These are phyloP conservation scores for Cryptosporidium tyzzeri DNA, from an alignment of 169 alveolate species.

Conservation along the genomic window DNA sequence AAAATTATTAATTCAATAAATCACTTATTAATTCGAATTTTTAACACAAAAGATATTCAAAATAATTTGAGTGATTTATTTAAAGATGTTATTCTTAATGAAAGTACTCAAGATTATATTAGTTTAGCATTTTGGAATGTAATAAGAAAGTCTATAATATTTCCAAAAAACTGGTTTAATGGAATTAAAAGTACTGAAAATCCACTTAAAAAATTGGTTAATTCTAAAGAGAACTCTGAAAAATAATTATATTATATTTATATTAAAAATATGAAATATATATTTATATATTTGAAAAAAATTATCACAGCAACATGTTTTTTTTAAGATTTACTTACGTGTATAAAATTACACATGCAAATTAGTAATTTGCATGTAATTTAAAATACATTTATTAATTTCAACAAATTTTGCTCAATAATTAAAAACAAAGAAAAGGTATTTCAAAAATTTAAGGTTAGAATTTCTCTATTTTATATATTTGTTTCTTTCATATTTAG, in stretches of 20 bases:
- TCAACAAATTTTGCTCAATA: not conserved
- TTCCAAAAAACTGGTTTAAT: slow-evolving; percentile 62
- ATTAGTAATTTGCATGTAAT: not conserved
- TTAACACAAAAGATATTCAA: slow-evolving; percentile 53
- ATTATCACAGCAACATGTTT: not conserved
- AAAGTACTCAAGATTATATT: slow-evolving; percentile 48
- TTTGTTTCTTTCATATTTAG: too few species aligned
- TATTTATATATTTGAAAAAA: too few species aligned
- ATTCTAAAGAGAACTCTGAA: not conserved
- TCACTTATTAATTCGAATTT: slow-evolving; percentile 15
- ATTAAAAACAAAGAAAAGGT: not conserved
- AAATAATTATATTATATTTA: not conserved
- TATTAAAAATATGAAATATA: too few species aligned
- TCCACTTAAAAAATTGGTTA: not conserved
- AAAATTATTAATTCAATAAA: slow-evolving; percentile 15
- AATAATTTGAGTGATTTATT: slow-evolving; percentile 24
- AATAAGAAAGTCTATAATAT: slow-evolving; percentile 19
- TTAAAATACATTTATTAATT: not conserved
- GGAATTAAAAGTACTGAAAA: slow-evolving; percentile 6
- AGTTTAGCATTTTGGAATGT: slow-evolving; percentile 67
- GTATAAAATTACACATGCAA: slow-evolving; percentile 4
- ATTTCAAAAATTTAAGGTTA: too few species aligned
- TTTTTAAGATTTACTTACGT: not conserved
- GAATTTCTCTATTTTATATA: not conserved
- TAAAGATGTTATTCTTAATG: slow-evolving; percentile 8